Conservation (phyloP, 352 stramenopile species). For the Lagenidium giganteum region DNA sequence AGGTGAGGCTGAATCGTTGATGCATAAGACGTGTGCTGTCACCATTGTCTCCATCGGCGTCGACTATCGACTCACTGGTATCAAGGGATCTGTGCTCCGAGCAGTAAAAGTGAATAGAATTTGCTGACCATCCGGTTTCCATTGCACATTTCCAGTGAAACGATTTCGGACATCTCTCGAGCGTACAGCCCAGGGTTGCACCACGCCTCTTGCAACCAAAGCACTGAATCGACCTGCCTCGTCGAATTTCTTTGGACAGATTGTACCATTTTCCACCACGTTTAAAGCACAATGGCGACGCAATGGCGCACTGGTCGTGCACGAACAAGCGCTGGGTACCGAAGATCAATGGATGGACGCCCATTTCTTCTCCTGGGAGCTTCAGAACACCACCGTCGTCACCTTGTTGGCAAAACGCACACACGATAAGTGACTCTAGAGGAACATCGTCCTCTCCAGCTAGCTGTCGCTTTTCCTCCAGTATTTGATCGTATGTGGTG, state of each 20-base stretch:
- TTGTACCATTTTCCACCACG: conserved; percentile 79
- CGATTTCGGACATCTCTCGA: conserved; percentile 53
- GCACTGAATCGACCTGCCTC: conserved; percentile 60
- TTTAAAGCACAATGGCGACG: conserved; percentile 80
- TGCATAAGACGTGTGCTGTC: conserved; percentile 9
- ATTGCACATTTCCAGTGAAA: conserved; percentile 86
- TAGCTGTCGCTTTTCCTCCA: conserved; percentile 45
- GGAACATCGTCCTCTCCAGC: conserved; percentile 21
- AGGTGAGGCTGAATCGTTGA: conserved; percentile 56
- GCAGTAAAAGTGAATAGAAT: conserved; percentile 84
- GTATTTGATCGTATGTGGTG: conserved; percentile 59
- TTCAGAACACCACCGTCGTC: conserved; percentile 69
- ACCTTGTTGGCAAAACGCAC: conserved; percentile 72
- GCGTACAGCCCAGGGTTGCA: conserved; percentile 72
- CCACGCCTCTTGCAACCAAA: conserved; percentile 65
- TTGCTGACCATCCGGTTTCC: conserved; percentile 54
- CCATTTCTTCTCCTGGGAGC: conserved; percentile 73
- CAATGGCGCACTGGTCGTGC: conserved; percentile 83
- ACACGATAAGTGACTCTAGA: conserved; percentile 53
- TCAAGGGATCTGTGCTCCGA: conserved; percentile 42
- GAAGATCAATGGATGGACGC: conserved; percentile 60
- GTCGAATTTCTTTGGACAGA: conserved; percentile 75
- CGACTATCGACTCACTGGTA: conserved; percentile 10
- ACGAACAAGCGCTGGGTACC: conserved; percentile 74
- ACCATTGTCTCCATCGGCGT: conserved; percentile 3